Base-by-base conservation (phyloP, 345 rosid species). In the Populus pruinosa region DNA sequence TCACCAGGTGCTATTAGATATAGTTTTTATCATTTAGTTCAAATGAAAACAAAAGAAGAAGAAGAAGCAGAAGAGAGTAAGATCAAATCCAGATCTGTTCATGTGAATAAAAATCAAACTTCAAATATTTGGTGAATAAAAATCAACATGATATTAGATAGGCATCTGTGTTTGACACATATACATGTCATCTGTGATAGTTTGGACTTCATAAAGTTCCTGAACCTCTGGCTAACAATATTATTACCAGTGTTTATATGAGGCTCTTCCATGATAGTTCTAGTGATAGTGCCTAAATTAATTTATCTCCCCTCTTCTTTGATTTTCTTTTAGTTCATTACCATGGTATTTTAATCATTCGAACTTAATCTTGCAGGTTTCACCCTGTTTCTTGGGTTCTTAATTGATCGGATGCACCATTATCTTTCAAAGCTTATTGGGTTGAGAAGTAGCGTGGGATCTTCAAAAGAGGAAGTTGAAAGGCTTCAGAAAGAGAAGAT, bases 401-500 rank as follows among this genome's bases (percentile, higher is more conserved):
- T 94, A 67, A 88, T 94, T 41, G 97, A 94, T 70, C 90, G 98
- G 0, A 82, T 87, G 87, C 98, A 94, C 75, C 93, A 91, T 76
- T 94, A 90, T 82, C 93, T 91, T 61, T 86, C 78, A 67, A 91
- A 92, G 84, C 90, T 94, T 49, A 79, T 92, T 39, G 82, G 73
- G 10, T 38, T 92, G 38, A 90, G 96, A 89, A 82, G 88, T 73
- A 85, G 64, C 16, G 83, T 69, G 38, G 94, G 94, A 49, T 87
- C 90, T 62, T 91, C 93, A 0, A 89, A 89, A 72, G 97, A 86
- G 53, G 93, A 89, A 84, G 74, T 89, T 25, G 93, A 90, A 70
- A 82, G 44, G 47, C 92, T 94, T 25, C 89, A 80, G 76, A 90
- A 86, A 70, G 94, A 92, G 83, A 89, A 81, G 75, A 63, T 14